A percentile compares a stretch with the other conserved stretches of the same genome.
Evolutionary conservation across 352 stramenopile species (phyloP).

Genomic region (Globisporangium acanthophoron): DNA sequence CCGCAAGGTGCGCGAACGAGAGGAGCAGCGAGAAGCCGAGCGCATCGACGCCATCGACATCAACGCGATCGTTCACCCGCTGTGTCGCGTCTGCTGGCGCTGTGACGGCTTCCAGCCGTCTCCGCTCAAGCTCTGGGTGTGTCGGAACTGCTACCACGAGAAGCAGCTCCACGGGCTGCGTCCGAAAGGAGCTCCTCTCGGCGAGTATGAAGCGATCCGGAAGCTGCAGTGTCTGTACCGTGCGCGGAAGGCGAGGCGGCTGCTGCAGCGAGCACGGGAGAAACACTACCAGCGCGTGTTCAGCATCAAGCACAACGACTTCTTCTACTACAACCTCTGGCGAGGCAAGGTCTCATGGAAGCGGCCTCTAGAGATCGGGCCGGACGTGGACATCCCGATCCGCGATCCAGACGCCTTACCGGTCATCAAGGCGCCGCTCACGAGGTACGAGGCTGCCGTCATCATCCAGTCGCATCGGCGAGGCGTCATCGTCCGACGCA

Average conservation of each 20-base stretch:
- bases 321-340: slow-evolving; percentile 82
- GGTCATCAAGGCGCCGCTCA: slow-evolving; percentile 42
- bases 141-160: slow-evolving; percentile 65
- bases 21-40: slow-evolving; percentile 30
- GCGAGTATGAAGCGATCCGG: slow-evolving; percentile 68
- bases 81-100: slow-evolving; percentile 72
- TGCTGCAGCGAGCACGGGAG: slow-evolving; percentile 51
- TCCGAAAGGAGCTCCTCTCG: slow-evolving; percentile 27
- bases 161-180: slow-evolving; percentile 59
- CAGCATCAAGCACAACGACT: slow-evolving; percentile 63
- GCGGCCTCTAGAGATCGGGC: slow-evolving; percentile 29
- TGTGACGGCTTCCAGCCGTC: slow-evolving; percentile 73
- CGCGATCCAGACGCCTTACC: slow-evolving; percentile 58
- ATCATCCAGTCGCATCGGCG: slow-evolving; percentile 43
- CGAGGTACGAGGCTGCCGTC: slow-evolving; percentile 37
- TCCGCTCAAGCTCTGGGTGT: slow-evolving; percentile 59
- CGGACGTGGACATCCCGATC: slow-evolving; percentile 55
- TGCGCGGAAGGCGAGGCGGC: slow-evolving; percentile 32
- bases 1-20: slow-evolving; percentile 20
- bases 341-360: slow-evolving; percentile 40
- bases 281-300: slow-evolving; percentile 70
- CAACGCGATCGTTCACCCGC: slow-evolving; percentile 52
- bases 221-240: slow-evolving; percentile 73
- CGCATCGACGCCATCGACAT: slow-evolving; percentile 66
- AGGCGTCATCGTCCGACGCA: slow-evolving; percentile 20